phyloP scores from a whole-genome alignment of 768 basidiomycete genomes.

The Pleurotus ostreatus region DNA sequence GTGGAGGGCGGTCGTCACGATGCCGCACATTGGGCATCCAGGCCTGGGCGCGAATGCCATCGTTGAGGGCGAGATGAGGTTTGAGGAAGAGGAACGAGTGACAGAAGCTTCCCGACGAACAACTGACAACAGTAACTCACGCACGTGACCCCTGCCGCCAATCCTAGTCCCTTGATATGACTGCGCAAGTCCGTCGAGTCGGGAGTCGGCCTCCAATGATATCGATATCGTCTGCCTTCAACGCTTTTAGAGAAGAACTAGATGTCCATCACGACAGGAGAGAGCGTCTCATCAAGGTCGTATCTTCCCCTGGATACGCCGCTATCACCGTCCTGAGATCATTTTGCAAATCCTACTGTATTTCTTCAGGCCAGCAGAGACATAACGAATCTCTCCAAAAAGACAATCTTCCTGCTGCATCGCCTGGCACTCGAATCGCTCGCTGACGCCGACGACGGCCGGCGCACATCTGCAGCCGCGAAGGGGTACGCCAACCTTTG shows the following conservation, averaged over 20 bases:
- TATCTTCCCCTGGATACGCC: conserved; percentile 7
- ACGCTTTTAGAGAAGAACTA: conserved; percentile 62
- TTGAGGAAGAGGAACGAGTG: not conserved
- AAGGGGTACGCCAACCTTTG: conserved; percentile 56
- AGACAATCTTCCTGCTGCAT: conserved; percentile 90
- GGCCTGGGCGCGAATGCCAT: conserved; percentile 59
- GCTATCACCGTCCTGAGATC: too few species aligned
- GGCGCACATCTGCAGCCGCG: conserved; percentile 40
- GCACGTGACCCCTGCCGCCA: conserved; percentile 11
- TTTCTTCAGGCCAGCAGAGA: conserved; percentile 68
- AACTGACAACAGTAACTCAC: not conserved
- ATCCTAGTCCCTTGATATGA: too few species aligned
- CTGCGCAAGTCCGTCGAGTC: not conserved
- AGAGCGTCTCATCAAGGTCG: conserved; percentile 87
- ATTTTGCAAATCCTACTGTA: not conserved
- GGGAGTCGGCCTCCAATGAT: not conserved
- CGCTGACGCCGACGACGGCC: conserved; percentile 21
- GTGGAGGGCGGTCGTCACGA: conserved; percentile 53
- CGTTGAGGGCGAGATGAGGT: not conserved
- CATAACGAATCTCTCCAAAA: conserved; percentile 88
- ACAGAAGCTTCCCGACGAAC: not conserved
- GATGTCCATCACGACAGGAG: conserved; percentile 85
- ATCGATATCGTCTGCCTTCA: conserved; percentile 35
- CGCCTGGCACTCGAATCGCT: conserved; percentile 46
- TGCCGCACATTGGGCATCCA: conserved; percentile 77